Conservation (phyloP, 2,329 filamentous ascomycete species). For the Hymenotorrendiella dingleyae region DNA sequence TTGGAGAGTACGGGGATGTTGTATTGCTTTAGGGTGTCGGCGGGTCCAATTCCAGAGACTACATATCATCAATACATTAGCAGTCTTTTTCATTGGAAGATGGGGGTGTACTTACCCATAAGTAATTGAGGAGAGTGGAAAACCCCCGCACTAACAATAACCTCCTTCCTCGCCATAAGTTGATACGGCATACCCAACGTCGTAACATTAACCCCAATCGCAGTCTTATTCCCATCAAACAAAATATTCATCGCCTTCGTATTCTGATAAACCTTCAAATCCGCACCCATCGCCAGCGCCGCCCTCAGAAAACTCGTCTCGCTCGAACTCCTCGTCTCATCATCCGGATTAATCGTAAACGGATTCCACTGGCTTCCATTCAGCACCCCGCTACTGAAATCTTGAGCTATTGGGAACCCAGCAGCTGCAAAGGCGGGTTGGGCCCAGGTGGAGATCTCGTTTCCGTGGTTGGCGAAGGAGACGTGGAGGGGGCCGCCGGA, state of each 20-base stretch:
- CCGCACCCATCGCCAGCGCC: background rate
- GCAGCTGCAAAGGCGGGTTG: background rate
- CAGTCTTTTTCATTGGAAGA: too few species aligned
- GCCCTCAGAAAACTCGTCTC: background rate
- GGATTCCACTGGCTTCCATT: background rate
- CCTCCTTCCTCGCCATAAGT: slow-evolving; percentile 28
- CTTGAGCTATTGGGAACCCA: background rate
- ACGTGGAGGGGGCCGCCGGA: background rate
- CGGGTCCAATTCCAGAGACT: slow-evolving; percentile 41
- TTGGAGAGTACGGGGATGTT: slow-evolving; percentile 40
- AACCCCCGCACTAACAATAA: slow-evolving; percentile 43
- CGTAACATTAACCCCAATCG: background rate
- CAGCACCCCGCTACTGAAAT: background rate
- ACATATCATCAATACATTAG: too few species aligned
- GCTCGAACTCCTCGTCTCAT: background rate
- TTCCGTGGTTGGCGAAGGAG: background rate
- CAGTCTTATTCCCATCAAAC: background rate
- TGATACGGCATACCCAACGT: background rate
- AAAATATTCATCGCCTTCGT: background rate
- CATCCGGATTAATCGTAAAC: background rate
- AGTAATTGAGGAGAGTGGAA: slow-evolving; percentile 45
- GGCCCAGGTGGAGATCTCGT: background rate
- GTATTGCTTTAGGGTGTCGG: slow-evolving; percentile 36
- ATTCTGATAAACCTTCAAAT: background rate
- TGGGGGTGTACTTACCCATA: too few species aligned